Base-by-base conservation (phyloP, 768 basidiomycete species). In the Suillus bovinus region DNA sequence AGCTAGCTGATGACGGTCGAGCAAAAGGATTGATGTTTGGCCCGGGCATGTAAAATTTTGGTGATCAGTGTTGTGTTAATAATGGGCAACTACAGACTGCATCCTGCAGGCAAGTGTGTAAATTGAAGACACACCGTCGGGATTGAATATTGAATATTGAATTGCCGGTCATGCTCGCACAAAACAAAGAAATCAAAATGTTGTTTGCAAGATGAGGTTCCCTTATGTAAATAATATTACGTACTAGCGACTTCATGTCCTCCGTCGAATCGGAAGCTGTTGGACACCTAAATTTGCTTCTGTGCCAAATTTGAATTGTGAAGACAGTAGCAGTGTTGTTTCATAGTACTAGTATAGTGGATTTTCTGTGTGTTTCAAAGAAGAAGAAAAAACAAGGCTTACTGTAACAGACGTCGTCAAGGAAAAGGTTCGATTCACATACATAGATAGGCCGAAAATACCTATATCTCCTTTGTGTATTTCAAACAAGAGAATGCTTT, bases 351-450 rank as follows among this genome's bases (percentile, higher is more conserved):
- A 31, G 50, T 31, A 27, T 38, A 20, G 9, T 2, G 9, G 27
- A 5, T 36, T 36, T 22, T 16, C 14, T 36, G 34, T 14, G 34
- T 8, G 31, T 8, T 36, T 38, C 13, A 54, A 70, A 67, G 6
- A 63, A 57, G n/a, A n/a, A n/a, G 33, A 61, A 63, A 55, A 38
- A 61, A 47, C 0, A 71, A 71, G 11, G 71, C 70, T 71, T 8
- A 22, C 36, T 13, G 74, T 27, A 27, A 77, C 66, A 33, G 70
- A 70, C 24, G 62, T 39, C 33, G 39, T 24, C 46, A 42, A n/a
- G 10, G n/a, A 20, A 10, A 38, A 59, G 55, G 17, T 17, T 41
- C 38, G 16, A 29, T 57, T 34, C 33, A 61, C 60, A 13, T 13
- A 60, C 54, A 29, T 36, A 22, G 14, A 24, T 16, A 36, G 24